Base-by-base conservation (phyloP, 371 early-diverging fungal genomes). In the Mortierella sp. region DNA sequence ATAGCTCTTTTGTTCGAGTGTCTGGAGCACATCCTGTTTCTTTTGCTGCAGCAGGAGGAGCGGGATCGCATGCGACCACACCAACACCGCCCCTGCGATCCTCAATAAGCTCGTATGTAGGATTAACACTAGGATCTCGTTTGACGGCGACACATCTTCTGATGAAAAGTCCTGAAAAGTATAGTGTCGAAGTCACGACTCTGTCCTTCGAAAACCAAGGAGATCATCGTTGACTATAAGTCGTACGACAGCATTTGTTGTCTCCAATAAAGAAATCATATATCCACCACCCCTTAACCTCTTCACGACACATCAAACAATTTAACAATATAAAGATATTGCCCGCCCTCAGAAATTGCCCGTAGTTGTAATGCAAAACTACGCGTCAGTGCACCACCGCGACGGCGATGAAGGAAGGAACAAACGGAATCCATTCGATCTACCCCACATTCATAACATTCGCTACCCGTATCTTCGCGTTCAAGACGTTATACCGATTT, bases 81-180 rank as follows among this genome's bases (percentile, higher is more conserved):
- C 18, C 60, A 30, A n/a, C 10, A 26, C 49, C n/a, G 32, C 9
- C 26, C 18, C 16, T 43, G 22, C 37, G 22, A 18, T 40, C 59
- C 14, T 18, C 32, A 39, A 37, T 26, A 12, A 51, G 57, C 24
- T 20, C 61, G 35, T 62, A 45, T 70, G 22, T 35, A 18, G 70
- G 70, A 20, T 76, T 63, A 6, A 43, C 54, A 26, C 47, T 76
- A 3, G 76, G 76, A 39, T 37, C 40, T 62, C 66, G 71, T 8
- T 10, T 40, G 22, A 76, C 67, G 4, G 62, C 63, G 0, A 70
- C 76, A 1, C 32, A 65, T 45, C 28, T 55, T 16, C 22, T 62
- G 11, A 24, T 63, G 32, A 65, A 57, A 45, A 57, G 49, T 3
- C 54, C 71, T 9, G 66, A 66, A 16, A 62, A 26, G 5, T 76